phyloP scores from a whole-genome alignment of 164 flowering plant species.

The Chimonanthus praecox region DNA sequence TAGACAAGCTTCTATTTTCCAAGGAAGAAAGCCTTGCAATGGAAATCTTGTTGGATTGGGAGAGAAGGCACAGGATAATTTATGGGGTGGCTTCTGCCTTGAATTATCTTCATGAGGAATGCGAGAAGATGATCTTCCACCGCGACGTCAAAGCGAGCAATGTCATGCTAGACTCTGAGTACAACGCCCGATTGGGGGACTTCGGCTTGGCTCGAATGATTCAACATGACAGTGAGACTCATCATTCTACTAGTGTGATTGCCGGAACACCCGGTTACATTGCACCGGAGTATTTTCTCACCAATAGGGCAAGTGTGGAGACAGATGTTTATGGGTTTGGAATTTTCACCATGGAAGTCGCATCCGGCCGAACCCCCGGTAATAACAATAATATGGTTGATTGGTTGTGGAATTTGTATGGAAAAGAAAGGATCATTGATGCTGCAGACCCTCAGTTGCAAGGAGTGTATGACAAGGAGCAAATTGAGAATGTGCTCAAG shows the following conservation, averaged over 20 bases:
- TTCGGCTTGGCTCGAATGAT: constrained; percentile 46
- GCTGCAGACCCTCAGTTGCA: constrained; percentile 30
- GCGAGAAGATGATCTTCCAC: constrained; percentile 45
- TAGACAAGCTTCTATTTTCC: constrained; percentile 40
- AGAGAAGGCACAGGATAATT: constrained; percentile 31
- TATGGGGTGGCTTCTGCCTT: constrained; percentile 44
- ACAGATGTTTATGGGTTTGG: constrained; percentile 62
- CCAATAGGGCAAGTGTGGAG: constrained; percentile 42
- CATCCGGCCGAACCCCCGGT: constrained; percentile 60
- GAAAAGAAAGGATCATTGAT: constrained; percentile 28
- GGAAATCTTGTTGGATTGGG: constrained; percentile 21
- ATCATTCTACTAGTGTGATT: constrained; percentile 31
- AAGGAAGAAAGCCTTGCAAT: constrained; percentile 5
- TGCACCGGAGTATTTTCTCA: constrained; percentile 47
- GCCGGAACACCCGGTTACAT: constrained; percentile 53
- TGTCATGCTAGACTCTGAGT: constrained; percentile 42
- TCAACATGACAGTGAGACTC: constrained; percentile 31
- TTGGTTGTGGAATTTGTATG: constrained; percentile 56
- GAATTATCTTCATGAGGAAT: constrained; percentile 46
- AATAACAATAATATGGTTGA: constrained; percentile 17
- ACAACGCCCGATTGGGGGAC: constrained; percentile 48
- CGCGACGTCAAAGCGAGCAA: constrained; percentile 50
- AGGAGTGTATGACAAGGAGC: constrained; percentile 21
- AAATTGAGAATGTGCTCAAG: constrained; percentile 31
- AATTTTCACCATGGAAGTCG: constrained; percentile 40